Evolutionary conservation across 345 rosid species (phyloP), one percentile per base, ranked within the genome.

Genomic region (Triadica sebifera): DNA sequence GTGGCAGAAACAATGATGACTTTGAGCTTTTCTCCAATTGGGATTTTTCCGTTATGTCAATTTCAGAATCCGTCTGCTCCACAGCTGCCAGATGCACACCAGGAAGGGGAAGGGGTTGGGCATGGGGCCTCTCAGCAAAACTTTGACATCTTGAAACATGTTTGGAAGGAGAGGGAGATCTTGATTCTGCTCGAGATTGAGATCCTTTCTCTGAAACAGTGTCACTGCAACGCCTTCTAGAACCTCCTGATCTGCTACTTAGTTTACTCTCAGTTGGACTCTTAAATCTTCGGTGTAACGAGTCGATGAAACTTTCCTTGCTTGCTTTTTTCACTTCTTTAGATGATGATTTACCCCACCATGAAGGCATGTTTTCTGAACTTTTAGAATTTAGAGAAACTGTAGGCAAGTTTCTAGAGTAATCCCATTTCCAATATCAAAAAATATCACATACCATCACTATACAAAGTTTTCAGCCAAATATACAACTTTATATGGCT

Each of bases 91-190:
- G 73, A 51, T 45, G 73, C 37, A 53, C 45, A 4, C 64, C 78
- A 64, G 82, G 82, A 64, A 79, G 76, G 6, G 82, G 82, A 71
- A 79, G 79, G 16, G 82, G 82, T n/a, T 79, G 82, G 19, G 82
- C 68, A 25, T 38, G 56, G 22, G 82, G 69, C 34, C 82, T 75
- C 58, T 79, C 82, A 5, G 75, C 73, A 59, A 79, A 79, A 70
- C 82, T 79, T 66, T 79, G 82, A 56, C 82, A 75, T 12, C 79
- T 65, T 11, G 82, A 65, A 41, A 79, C 82, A 47, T 74, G 73
- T 58, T 64, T 65, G 8, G 76, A 71, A 19, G 82, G 79, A n/a
- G 79, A 71, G 15, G 79, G 73, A 5, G 82, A 79, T 74, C 82
- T 70, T 56, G 82, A 75, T 66, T 58, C 69, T 39, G 65, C 82